A percentile compares a stretch with the other conserved stretches of the same genome.
Evolutionary conservation across 192 early-diverging fungal species (phyloP).

Genomic region (Coemansia sp.): DNA sequence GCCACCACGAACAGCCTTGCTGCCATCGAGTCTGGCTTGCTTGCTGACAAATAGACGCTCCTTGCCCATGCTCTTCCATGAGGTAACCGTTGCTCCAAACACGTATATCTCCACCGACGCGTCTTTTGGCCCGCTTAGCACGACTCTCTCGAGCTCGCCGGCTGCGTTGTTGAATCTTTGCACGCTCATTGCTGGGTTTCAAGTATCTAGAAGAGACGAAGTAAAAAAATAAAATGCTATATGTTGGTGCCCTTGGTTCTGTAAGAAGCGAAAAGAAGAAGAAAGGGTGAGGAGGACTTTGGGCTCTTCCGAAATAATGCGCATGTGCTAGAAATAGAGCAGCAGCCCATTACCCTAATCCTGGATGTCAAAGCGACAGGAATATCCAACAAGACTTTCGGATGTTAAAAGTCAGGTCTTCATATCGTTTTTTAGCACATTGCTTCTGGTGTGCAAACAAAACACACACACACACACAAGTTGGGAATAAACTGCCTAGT

Average conservation of each 20-base stretch:
- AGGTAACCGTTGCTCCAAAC: conserved; percentile 89
- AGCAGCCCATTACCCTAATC: too few species aligned
- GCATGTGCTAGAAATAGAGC: too few species aligned
- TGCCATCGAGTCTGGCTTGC: conserved; percentile 79
- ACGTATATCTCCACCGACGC: conserved; percentile 41
- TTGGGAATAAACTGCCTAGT: not conserved
- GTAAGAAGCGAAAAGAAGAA: too few species aligned
- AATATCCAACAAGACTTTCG: too few species aligned
- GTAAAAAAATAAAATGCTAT: not conserved
- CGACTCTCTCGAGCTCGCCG: conserved; percentile 42
- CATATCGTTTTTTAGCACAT: too few species aligned
- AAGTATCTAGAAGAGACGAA: not conserved
- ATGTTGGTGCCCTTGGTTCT: not conserved
- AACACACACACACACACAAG: not conserved
- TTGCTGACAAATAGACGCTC: conserved; percentile 88
- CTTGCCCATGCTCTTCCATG: conserved; percentile 72
- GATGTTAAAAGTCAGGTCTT: too few species aligned
- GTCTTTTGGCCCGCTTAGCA: conserved; percentile 26
- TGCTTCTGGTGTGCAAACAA: too few species aligned
- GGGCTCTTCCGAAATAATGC: too few species aligned
- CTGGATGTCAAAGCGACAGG: too few species aligned
- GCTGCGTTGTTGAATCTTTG: conserved; percentile 32
- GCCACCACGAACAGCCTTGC: conserved; percentile 91
- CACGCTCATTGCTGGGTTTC: conserved; percentile 15
- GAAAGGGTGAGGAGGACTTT: too few species aligned